Conservation (phyloP, 768 basidiomycete species). For the Suillus americanus region DNA sequence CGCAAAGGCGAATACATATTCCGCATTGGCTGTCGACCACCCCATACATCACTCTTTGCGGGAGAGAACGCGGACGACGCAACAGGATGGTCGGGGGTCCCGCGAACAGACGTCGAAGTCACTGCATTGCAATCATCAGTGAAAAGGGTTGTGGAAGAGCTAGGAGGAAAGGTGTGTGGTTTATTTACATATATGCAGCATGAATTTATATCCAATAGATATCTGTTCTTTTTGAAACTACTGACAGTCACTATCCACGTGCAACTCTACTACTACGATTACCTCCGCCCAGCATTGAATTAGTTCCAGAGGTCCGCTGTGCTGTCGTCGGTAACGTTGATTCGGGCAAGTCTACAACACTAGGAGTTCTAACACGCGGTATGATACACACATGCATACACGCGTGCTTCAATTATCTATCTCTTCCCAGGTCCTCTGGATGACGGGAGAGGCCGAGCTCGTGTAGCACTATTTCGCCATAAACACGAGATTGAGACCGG, state of each 20-base stretch:
- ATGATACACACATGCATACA: slow-evolving; percentile 21
- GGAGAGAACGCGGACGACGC: slow-evolving; percentile 46
- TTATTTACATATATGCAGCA: background rate
- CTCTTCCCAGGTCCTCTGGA: slow-evolving; percentile 61
- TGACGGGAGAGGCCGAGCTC: slow-evolving; percentile 78
- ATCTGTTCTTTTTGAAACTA: slow-evolving; percentile 51
- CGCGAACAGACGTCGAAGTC: slow-evolving; percentile 53
- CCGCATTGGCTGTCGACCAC: slow-evolving; percentile 68
- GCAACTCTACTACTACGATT: slow-evolving; percentile 65
- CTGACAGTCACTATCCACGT: slow-evolving; percentile 48
- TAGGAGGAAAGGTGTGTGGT: slow-evolving; percentile 72
- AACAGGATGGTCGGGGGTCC: slow-evolving; percentile 54
- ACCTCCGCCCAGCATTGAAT: slow-evolving; percentile 71
- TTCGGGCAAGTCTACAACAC: slow-evolving; percentile 91
- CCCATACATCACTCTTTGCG: slow-evolving; percentile 53
- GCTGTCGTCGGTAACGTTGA: slow-evolving; percentile 96
- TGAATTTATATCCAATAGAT: slow-evolving; percentile 36
- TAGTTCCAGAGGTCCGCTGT: slow-evolving; percentile 90
- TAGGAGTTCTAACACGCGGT: slow-evolving; percentile 95
- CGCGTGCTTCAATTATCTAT: slow-evolving; percentile 14
- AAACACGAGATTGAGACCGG: slow-evolving; percentile 98
- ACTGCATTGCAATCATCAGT: slow-evolving; percentile 44
- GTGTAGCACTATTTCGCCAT: slow-evolving; percentile 90
- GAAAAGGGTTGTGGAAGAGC: slow-evolving; percentile 60
- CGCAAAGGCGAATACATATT: slow-evolving; percentile 74